These are phyloP conservation scores for Microthyrium microscopicum DNA, from an alignment of 2,329 filamentous ascomycete species.

Conservation along the genomic window DNA sequence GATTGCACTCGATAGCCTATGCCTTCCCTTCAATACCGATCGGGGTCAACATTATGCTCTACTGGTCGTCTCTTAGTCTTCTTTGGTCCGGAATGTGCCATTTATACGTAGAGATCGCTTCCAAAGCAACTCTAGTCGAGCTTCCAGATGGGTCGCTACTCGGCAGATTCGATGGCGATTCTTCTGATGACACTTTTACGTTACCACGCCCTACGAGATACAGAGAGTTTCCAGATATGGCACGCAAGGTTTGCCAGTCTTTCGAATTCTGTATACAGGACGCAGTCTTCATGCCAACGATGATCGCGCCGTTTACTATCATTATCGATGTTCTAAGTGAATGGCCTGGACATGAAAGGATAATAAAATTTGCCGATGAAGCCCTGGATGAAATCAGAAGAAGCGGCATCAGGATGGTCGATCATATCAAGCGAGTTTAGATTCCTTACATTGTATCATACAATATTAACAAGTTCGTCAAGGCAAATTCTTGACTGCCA, in stretches of 20 bases:
- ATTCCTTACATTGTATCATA: no score
- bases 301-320: not conserved
- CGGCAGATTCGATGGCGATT: not conserved
- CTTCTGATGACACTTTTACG: not conserved
- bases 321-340: not conserved
- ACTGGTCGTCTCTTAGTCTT: not conserved
- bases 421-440: no score
- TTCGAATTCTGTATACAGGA: not conserved
- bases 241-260: not conserved
- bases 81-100: not conserved
- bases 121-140: not conserved
- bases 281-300: not conserved
- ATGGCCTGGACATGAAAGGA: not conserved
- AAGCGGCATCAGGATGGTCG: no score
- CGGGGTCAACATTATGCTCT: not conserved
- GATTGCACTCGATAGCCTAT: not conserved
- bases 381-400: no score
- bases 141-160: no score
- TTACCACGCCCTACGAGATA: not conserved
- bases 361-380: no score
- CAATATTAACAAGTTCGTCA: no score
- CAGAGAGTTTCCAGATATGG: not conserved
- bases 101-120: not conserved
- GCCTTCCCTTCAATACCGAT: not conserved
- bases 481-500: no score